These are phyloP conservation scores for Pythium aquatile DNA, from an alignment of 352 stramenopile genomes.

Conservation along the genomic window DNA sequence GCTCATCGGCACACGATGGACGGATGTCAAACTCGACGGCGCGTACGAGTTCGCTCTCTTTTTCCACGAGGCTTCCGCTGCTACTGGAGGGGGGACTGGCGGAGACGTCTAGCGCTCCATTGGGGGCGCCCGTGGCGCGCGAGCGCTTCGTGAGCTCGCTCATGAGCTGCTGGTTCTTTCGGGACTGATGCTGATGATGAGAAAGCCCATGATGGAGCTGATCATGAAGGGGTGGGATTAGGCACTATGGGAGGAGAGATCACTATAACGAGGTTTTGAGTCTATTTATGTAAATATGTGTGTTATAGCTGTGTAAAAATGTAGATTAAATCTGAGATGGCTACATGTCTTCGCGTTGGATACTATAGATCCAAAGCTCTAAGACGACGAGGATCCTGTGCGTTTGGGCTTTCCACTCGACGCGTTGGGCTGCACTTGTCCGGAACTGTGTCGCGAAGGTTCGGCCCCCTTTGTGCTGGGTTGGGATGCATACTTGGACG, in stretches of 20 bases:
- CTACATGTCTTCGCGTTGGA: no score
- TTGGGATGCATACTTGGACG: no score
- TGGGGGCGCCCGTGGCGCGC: constrained; percentile 18
- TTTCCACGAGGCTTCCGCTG: background rate
- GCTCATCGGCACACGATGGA: constrained; percentile 50
- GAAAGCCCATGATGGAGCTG: background rate
- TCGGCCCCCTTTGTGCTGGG: no score
- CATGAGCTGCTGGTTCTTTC: constrained; percentile 9
- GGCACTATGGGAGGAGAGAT: background rate
- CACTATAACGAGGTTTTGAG: background rate
- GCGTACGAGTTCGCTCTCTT: constrained; percentile 28
- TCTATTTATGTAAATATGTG: background rate
- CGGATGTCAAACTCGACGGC: constrained; percentile 62
- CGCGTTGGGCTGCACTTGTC: no score
- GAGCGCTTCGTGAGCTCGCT: constrained; percentile 62
- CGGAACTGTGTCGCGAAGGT: no score
- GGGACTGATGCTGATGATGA: background rate
- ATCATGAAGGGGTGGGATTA: background rate
- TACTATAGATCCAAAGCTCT: no score
- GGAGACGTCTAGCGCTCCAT: constrained; percentile 10
- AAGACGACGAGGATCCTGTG: no score
- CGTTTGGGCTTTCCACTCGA: no score
- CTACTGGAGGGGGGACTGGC: background rate
- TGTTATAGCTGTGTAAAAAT: no score
- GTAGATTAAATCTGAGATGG: no score